phyloP scores from a whole-genome alignment of 192 early-diverging fungal species.

The Phycomyces nitens region DNA sequence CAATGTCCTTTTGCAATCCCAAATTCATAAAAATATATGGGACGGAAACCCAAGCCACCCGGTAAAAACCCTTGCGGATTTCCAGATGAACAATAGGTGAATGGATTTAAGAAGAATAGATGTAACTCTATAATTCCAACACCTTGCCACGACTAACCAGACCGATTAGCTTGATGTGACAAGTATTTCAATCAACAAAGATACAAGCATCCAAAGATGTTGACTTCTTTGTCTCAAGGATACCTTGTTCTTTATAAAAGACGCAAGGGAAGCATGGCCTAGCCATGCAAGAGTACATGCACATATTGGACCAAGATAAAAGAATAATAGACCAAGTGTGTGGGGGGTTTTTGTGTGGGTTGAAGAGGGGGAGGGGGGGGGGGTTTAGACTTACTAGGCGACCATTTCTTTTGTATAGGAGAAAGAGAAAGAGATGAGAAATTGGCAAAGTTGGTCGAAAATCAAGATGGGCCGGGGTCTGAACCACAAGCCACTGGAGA shows the following conservation, averaged over 20 bases:
- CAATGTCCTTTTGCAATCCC: too few species aligned
- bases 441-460: neutral
- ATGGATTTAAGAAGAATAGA: neutral
- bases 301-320: too few species aligned
- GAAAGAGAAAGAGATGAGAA: constrained; percentile 10
- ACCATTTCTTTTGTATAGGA: constrained; percentile 16
- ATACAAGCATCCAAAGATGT: neutral
- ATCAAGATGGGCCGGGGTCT: neutral
- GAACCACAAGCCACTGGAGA: too few species aligned
- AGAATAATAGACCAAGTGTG: too few species aligned
- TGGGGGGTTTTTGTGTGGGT: constrained; percentile 1
- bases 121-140: neutral
- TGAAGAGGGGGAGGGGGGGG: too few species aligned
- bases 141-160: neutral
- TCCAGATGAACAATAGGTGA: neutral
- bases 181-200: neutral
- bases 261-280: neutral
- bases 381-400: constrained; percentile 16
- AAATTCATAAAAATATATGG: neutral
- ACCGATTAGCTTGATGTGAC: neutral
- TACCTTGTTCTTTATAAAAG: neutral
- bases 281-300: neutral
- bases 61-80: neutral
- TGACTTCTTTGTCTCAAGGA: neutral
- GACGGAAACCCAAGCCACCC: neutral